Conservation (phyloP, 2,329 filamentous ascomycete species). For the Aspergillus pseudonomiae region DNA sequence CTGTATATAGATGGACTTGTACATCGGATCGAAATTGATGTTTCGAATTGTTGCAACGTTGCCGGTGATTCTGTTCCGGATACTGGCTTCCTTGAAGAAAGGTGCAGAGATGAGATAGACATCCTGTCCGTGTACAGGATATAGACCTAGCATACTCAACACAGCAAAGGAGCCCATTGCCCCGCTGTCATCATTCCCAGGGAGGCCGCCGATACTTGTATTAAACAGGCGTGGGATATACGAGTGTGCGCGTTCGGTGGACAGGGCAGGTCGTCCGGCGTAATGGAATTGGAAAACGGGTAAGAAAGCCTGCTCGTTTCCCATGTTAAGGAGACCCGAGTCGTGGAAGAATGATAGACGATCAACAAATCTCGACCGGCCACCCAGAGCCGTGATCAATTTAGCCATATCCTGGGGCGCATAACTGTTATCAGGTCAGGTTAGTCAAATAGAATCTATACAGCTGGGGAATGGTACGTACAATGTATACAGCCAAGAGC, state of each 20-base stretch:
- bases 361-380: slow-evolving; percentile 55
- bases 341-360: slow-evolving; percentile 69
- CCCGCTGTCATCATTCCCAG: slow-evolving; percentile 71
- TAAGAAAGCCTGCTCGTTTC: slow-evolving; percentile 67
- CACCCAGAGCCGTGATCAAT: slow-evolving; percentile 64
- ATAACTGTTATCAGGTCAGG: slow-evolving; percentile 48
- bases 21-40: slow-evolving; percentile 63
- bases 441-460: background rate
- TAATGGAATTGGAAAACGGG: slow-evolving; percentile 72
- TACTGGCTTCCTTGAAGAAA: slow-evolving; percentile 64
- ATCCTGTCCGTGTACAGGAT: slow-evolving; percentile 68
- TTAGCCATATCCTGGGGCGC: slow-evolving; percentile 54
- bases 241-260: slow-evolving; percentile 57
- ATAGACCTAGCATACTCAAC: slow-evolving; percentile 70
- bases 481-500: slow-evolving; percentile 76
- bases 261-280: slow-evolving; percentile 62
- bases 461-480: slow-evolving; percentile 35
- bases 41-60: slow-evolving; percentile 63
- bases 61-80: slow-evolving; percentile 61
- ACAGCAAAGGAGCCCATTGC: slow-evolving; percentile 71
- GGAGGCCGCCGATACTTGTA: slow-evolving; percentile 61
- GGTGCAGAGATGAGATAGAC: slow-evolving; percentile 73
- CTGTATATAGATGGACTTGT: slow-evolving; percentile 66
- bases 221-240: slow-evolving; percentile 69
- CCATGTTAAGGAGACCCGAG: slow-evolving; percentile 66